Conservation (phyloP, 169 alveolate species). For the Theileria luwenshuni region DNA sequence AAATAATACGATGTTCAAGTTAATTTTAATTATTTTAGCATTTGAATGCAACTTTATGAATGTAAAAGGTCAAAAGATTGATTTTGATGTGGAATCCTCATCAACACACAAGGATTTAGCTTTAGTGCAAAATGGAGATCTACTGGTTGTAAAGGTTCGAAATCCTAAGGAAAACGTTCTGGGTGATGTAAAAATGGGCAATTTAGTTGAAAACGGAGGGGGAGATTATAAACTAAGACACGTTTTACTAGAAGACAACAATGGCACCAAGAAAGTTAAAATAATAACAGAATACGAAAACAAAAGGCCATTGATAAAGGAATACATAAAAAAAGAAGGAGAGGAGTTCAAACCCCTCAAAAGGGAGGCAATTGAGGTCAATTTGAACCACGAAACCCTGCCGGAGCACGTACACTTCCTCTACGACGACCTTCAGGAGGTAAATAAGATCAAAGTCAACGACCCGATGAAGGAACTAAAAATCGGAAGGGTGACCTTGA, state of each 20-base stretch:
- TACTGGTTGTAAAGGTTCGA: background rate
- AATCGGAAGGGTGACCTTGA: conserved; percentile 19
- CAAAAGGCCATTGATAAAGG: background rate
- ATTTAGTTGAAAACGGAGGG: conserved; percentile 25
- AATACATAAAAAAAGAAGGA: conserved; percentile 18
- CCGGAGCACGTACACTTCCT: conserved; percentile 24
- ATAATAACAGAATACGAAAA: conserved; percentile 10
- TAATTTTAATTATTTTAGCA: too few relatives aligned
- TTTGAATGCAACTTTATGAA: too few relatives aligned
- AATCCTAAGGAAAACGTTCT: conserved; percentile 19
- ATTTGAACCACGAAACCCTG: conserved; percentile 9
- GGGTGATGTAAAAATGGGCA: conserved; percentile 38
- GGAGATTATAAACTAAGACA: conserved; percentile 19
- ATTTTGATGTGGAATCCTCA: background rate
- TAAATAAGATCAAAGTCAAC: conserved; percentile 24
- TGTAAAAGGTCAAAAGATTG: conserved; percentile 8
- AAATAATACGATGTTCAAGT: background rate
- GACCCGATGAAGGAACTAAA: background rate
- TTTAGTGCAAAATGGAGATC: background rate
- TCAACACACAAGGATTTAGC: background rate
- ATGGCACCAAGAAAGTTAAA: conserved; percentile 19
- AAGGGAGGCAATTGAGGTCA: conserved; percentile 14
- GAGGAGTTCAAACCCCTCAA: conserved; percentile 3
- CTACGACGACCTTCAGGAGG: conserved; percentile 8
- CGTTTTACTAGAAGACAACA: conserved; percentile 3